These are phyloP conservation scores for Sclerospora graminicola DNA, from an alignment of 352 stramenopile genomes.

Conservation along the genomic window DNA sequence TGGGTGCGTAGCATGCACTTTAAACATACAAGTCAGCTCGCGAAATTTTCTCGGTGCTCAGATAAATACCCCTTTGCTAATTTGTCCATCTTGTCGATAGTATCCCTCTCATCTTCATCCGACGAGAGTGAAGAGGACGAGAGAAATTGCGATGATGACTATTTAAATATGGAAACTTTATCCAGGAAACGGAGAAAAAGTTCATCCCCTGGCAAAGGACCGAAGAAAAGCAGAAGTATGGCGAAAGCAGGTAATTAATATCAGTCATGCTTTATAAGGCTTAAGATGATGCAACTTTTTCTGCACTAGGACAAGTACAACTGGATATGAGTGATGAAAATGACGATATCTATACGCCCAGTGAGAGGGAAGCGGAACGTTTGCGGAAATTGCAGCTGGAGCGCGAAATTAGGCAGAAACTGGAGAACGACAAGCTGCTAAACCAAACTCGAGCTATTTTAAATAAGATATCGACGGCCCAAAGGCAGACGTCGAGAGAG, in stretches of 20 bases:
- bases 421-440: constrained; percentile 46
- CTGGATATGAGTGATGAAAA: constrained; percentile 23
- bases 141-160: constrained; percentile 12
- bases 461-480: constrained; percentile 20
- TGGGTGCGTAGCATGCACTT: constrained; percentile 26
- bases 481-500: constrained; percentile 12
- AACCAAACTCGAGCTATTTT: constrained; percentile 56
- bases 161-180: constrained; percentile 7
- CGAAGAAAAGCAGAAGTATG: constrained; percentile 11
- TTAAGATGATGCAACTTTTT: background rate
- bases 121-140: too few relatives aligned
- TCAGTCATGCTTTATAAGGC: background rate
- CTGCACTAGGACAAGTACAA: constrained; percentile 11
- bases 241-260: constrained; percentile 8
- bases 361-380: constrained; percentile 27
- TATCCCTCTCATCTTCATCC: constrained; percentile 36
- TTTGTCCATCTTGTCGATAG: constrained; percentile 5
- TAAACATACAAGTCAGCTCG: background rate
- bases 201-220: constrained; percentile 3
- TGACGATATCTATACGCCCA: constrained; percentile 29
- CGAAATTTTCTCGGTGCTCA: background rate
- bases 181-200: constrained; percentile 11
- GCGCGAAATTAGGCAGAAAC: constrained; percentile 34
- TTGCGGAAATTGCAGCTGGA: constrained; percentile 34
- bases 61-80: background rate